Base-by-base conservation (phyloP, 2,329 filamentous ascomycete species). In the Ophioceras dolichostomum region DNA sequence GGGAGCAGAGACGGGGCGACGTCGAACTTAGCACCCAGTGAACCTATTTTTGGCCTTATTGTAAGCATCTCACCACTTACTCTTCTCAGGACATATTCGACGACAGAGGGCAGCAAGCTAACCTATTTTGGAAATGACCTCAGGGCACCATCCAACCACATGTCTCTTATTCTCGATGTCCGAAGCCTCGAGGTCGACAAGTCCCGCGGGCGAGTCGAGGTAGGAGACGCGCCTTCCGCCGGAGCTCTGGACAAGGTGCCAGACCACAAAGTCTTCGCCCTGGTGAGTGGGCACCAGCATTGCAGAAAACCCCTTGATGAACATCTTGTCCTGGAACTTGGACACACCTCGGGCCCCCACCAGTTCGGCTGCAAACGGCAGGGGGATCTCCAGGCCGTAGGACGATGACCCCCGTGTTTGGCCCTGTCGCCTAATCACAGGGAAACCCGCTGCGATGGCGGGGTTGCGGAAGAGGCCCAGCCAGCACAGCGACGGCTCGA, bases 301-400 rank as follows among this genome's bases (percentile, higher is more conserved):
- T 5, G 31, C 20, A 6, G 40, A 37, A 19, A 38, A 42, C 10
- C 40, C 37, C 28, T 42, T 42, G 2, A 42, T 21, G 16, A 42
- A 39, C 2, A 29, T 21, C 10, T 28, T 34, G n/a, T 18, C 27
- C 16, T 26, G 30, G 16, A 39, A 42, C 8, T 4, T 26, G 22
- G 2, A 39, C 19, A 13, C 31, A 16, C 5, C 10, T 12, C 12
- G 31, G 28, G 7, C 35, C 34, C 8, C 34, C 40, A 42, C 34
- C 21, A 42, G 28, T 26, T 42, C 20, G 13, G 39, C 18, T 3
- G 40, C 21, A 10, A 39, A 29, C 28, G 39, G 37, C n/a, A 42
- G 31, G n/a, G 37, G 37, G 6, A 28, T 19, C 1, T 29, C 29
- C 13, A 14, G 17, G n/a, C n/a, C n/a, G n/a, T n/a, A n/a, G n/a